Percentiles rank a stretch among this genome's conserved stretches.
Conservation (phyloP, 768 basidiomycete genomes). For the Trametes punicea region DNA sequence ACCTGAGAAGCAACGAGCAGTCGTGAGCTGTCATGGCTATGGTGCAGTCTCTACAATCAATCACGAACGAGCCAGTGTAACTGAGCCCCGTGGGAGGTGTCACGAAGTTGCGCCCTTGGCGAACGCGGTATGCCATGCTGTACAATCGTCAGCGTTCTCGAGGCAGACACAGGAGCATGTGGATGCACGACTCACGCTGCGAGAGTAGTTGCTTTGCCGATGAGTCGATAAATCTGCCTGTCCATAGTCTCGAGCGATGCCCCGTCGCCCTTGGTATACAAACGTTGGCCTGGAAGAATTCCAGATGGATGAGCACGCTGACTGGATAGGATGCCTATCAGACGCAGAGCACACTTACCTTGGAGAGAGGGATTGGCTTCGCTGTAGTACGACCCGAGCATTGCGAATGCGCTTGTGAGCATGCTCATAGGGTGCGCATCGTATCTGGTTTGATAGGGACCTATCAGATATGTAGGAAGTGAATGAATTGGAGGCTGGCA, state of each 20-base stretch:
- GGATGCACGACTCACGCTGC: conserved; percentile 59
- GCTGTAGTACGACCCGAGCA: conserved; percentile 82
- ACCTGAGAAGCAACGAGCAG: conserved; percentile 39
- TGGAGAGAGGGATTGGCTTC: conserved; percentile 88
- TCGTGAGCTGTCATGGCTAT: background rate
- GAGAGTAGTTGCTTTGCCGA: conserved; percentile 85
- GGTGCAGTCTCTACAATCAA: background rate
- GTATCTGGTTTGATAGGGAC: conserved; percentile 48
- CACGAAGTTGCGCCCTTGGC: conserved; percentile 87
- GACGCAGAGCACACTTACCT: conserved; percentile 40
- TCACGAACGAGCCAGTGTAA: conserved; percentile 68
- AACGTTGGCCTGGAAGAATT: conserved; percentile 56
- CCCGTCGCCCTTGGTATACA: conserved; percentile 67
- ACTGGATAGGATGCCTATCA: background rate
- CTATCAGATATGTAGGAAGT: background rate
- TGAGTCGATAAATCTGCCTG: conserved; percentile 85
- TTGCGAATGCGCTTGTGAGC: conserved; percentile 81
- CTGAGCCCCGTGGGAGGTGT: conserved; percentile 77
- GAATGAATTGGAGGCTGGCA: background rate
- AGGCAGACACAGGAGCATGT: too few relatives aligned
- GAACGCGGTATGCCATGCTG: conserved; percentile 91
- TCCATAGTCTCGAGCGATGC: conserved; percentile 78
- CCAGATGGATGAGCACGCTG: background rate
- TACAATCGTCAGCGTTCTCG: background rate
- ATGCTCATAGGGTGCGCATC: conserved; percentile 94